These are phyloP conservation scores for Podila horticola DNA, from an alignment of 192 early-diverging fungal genomes.

Conservation along the genomic window DNA sequence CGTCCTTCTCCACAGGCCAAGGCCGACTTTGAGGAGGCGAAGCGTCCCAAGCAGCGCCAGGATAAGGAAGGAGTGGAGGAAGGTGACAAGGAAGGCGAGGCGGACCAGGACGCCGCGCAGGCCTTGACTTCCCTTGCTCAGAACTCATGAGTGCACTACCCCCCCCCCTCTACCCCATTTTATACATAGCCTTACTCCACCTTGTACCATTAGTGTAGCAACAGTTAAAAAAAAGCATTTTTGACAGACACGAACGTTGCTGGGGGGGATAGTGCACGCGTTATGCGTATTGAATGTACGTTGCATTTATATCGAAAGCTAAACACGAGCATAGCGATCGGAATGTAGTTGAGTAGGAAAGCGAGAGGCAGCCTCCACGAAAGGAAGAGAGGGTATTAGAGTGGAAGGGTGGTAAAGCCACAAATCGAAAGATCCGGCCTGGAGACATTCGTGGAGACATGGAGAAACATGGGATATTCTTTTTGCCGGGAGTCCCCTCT, in stretches of 20 bases:
- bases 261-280: no score
- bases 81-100: background rate
- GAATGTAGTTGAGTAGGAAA: no score
- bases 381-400: background rate
- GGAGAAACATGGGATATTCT: background rate
- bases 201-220: slow-evolving; percentile 1
- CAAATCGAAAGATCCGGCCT: background rate
- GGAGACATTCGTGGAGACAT: background rate
- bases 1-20: slow-evolving; percentile 19
- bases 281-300: no score
- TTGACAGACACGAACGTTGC: no score
- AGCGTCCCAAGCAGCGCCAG: slow-evolving; percentile 2
- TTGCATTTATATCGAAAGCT: no score
- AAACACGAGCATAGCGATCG: no score
- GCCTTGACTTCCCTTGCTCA: slow-evolving; percentile 25
- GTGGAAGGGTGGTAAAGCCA: background rate
- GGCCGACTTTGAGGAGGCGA: background rate
- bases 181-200: background rate
- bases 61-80: background rate
- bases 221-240: slow-evolving; percentile 9
- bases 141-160: background rate
- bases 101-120: slow-evolving; percentile 19
- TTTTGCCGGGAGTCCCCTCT: background rate
- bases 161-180: no score
- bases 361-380: no score